These are phyloP conservation scores for Zygoascus ofunaensis DNA, from an alignment of 805 yeast genomes.

Conservation along the genomic window DNA sequence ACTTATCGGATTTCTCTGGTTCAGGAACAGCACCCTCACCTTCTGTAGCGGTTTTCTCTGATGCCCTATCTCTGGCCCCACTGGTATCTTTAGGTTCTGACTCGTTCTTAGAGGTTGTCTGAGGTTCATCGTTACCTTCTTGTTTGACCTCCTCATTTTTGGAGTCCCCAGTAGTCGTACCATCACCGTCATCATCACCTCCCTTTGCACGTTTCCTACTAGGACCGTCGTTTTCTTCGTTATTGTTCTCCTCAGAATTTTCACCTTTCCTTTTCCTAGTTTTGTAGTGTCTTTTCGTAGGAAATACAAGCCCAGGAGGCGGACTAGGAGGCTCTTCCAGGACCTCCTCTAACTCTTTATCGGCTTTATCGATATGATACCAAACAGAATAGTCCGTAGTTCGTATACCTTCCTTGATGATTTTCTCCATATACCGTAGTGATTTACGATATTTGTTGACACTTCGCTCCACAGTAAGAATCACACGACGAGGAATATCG, in stretches of 20 bases:
- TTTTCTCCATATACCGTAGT: slow-evolving; percentile 49
- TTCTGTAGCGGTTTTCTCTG: too few relatives aligned
- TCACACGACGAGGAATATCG: slow-evolving; percentile 56
- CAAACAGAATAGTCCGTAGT: slow-evolving; percentile 59
- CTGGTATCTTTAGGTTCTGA: neutral
- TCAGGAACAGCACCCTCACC: too few relatives aligned
- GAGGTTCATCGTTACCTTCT: too few relatives aligned
- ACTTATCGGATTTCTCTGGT: too few relatives aligned
- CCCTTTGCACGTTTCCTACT: too few relatives aligned
- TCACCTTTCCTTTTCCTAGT: slow-evolving; percentile 12
- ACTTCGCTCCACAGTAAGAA: slow-evolving; percentile 58
- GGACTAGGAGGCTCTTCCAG: slow-evolving; percentile 16
- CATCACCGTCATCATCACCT: too few relatives aligned
- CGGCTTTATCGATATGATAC: slow-evolving; percentile 51
- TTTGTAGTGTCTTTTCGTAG: slow-evolving; percentile 17
- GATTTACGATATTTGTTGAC: slow-evolving; percentile 51
- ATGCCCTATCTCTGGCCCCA: neutral
- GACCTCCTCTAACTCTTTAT: slow-evolving; percentile 22
- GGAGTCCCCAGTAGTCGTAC: too few relatives aligned
- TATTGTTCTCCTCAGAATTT: neutral
- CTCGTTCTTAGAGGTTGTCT: neutral
- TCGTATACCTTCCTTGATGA: slow-evolving; percentile 51
- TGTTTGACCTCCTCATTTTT: too few relatives aligned
- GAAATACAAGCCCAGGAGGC: slow-evolving; percentile 11
- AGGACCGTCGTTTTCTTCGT: neutral